phyloP scores from a whole-genome alignment of 352 stramenopile species.

The Phytophthora fragariaefolia region DNA sequence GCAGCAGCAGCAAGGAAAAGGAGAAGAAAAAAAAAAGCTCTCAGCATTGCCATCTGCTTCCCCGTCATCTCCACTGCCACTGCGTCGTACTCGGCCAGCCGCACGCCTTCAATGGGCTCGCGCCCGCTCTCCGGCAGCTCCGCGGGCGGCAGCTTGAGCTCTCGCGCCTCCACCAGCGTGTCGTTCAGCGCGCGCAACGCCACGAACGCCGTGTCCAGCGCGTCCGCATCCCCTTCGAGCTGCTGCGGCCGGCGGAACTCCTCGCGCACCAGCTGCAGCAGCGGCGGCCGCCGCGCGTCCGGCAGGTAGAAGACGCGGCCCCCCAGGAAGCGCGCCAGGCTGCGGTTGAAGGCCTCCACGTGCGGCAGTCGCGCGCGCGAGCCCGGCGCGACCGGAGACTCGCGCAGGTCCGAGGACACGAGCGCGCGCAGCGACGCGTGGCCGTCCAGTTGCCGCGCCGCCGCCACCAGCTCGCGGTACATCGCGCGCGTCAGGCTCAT shows the following conservation, averaged over 20 bases:
- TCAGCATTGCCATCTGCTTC: neutral
- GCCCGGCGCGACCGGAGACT: slow-evolving; percentile 39
- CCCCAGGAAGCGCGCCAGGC: slow-evolving; percentile 56
- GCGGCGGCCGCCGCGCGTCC: slow-evolving; percentile 35
- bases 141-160: slow-evolving; percentile 38
- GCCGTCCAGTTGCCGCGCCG: slow-evolving; percentile 62
- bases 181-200: slow-evolving; percentile 68
- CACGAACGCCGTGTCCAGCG: slow-evolving; percentile 70
- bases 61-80: neutral
- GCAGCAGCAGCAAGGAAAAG: slow-evolving; percentile 7
- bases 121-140: slow-evolving; percentile 3
- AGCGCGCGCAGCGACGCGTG: slow-evolving; percentile 65
- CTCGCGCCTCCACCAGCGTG: slow-evolving; percentile 52
- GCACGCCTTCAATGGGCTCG: slow-evolving; percentile 40
- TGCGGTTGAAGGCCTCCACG: slow-evolving; percentile 67
- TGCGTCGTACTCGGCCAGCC: slow-evolving; percentile 49
- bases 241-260: slow-evolving; percentile 45
- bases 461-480: slow-evolving; percentile 74
- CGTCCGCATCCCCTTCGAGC: slow-evolving; percentile 10
- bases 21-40: neutral
- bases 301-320: slow-evolving; percentile 77
- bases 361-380: slow-evolving; percentile 53
- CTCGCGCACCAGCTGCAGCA: slow-evolving; percentile 55
- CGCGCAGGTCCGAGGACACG: slow-evolving; percentile 65
- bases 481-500: slow-evolving; percentile 66